phyloP scores from a whole-genome alignment of 768 basidiomycete species.

The Trametes maxima region DNA sequence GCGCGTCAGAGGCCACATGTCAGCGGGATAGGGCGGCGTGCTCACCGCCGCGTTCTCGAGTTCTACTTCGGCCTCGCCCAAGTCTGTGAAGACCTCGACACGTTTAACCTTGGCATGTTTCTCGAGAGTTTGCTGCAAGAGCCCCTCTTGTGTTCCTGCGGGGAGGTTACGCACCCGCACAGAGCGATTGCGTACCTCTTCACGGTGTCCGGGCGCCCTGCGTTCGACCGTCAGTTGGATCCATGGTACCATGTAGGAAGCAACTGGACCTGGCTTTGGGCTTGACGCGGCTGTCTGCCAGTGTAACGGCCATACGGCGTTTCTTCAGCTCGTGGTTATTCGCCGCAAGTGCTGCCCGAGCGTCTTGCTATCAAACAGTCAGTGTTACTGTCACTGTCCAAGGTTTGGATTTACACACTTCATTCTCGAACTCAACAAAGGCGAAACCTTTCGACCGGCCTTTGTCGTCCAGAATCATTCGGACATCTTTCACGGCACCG shows the following conservation, averaged over 20 bases:
- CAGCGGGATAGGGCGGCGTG: background rate
- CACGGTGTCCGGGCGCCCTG: constrained; percentile 37
- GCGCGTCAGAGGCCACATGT: background rate
- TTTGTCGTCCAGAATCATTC: constrained; percentile 72
- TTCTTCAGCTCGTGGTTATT: constrained; percentile 91
- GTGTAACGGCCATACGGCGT: constrained; percentile 85
- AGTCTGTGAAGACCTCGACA: constrained; percentile 70
- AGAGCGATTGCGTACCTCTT: constrained; percentile 67
- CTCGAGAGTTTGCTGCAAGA: constrained; percentile 88
- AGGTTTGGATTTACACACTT: constrained; percentile 48
- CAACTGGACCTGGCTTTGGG: constrained; percentile 30
- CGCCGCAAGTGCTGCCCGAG: constrained; percentile 68
- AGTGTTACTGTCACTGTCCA: background rate
- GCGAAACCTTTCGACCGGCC: constrained; percentile 83
- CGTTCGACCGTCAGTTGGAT: background rate
- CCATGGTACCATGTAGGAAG: background rate
- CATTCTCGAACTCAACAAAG: constrained; percentile 87
- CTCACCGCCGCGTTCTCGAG: constrained; percentile 67
- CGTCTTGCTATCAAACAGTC: constrained; percentile 56
- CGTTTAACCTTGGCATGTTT: constrained; percentile 72
- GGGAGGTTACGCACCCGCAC: constrained; percentile 80
- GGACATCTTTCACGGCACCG: constrained; percentile 79
- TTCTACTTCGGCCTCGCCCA: constrained; percentile 64
- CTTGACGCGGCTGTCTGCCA: constrained; percentile 67
- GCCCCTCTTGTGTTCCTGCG: constrained; percentile 78